These are phyloP conservation scores for Hericium alpestre DNA, from an alignment of 768 basidiomycete species.

Conservation along the genomic window DNA sequence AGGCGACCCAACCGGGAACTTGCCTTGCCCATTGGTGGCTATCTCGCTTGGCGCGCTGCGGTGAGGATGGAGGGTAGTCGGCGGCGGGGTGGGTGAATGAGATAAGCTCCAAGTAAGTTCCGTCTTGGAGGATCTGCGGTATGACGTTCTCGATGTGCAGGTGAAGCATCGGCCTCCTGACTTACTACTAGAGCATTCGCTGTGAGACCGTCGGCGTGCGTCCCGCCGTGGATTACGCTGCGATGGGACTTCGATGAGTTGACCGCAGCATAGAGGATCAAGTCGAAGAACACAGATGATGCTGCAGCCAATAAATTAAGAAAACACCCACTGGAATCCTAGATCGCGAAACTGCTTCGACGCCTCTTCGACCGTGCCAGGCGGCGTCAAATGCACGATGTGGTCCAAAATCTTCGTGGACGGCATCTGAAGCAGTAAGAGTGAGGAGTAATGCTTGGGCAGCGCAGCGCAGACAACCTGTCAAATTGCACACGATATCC, in stretches of 20 bases:
- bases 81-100: slow-evolving; percentile 48
- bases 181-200: slow-evolving; percentile 55
- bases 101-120: slow-evolving; percentile 60
- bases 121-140: slow-evolving; percentile 42
- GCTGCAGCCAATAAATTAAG: too few species aligned
- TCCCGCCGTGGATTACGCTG: slow-evolving; percentile 60
- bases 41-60: slow-evolving; percentile 33
- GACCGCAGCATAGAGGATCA: too few species aligned
- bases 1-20: slow-evolving; percentile 58
- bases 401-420: slow-evolving; percentile 49
- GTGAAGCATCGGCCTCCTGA: neutral
- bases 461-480: too few species aligned
- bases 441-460: too few species aligned
- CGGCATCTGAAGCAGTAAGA: slow-evolving; percentile 1
- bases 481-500: too few species aligned
- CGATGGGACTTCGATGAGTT: too few species aligned
- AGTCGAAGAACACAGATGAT: too few species aligned
- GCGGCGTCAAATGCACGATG: slow-evolving; percentile 61
- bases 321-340: slow-evolving; percentile 49
- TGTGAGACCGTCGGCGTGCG: slow-evolving; percentile 52
- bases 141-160: neutral
- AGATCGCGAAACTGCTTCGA: slow-evolving; percentile 43
- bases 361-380: slow-evolving; percentile 40
- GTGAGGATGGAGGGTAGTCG: slow-evolving; percentile 42
- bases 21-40: slow-evolving; percentile 44